Percentiles rank a stretch among this genome's conserved stretches.
Evolutionary conservation across 2,329 filamentous ascomycete species (phyloP).

Genomic region (Epichloe amarillans): DNA sequence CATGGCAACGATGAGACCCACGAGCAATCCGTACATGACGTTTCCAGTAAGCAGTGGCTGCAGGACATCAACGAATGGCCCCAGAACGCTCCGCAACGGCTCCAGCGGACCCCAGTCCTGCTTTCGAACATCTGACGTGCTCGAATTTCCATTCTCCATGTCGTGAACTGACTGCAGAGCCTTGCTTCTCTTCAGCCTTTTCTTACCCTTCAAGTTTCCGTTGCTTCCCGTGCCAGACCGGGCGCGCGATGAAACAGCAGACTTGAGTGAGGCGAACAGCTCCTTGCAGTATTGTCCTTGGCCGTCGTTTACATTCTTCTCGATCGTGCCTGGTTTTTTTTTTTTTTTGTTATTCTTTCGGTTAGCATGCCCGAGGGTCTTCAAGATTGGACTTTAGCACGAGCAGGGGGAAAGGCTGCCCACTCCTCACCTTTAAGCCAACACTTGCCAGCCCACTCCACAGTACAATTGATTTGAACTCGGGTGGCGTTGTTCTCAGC

Average conservation of each 20-base stretch:
- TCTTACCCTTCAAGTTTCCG: conserved; percentile 43
- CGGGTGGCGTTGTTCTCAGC: conserved; percentile 74
- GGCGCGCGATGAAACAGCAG: conserved; percentile 54
- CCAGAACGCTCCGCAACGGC: conserved; percentile 55
- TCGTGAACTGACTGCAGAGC: conserved; percentile 31
- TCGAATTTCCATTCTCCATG: conserved; percentile 24
- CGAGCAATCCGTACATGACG: conserved; percentile 60
- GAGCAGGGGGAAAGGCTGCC: too few species aligned
- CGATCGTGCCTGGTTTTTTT: conserved; percentile 71
- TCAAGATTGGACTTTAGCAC: too few species aligned
- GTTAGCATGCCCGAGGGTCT: too few species aligned
- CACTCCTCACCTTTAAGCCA: conserved; percentile 76
- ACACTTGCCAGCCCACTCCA: conserved; percentile 96
- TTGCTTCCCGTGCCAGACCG: conserved; percentile 32
- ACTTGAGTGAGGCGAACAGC: conserved; percentile 59
- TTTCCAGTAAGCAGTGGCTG: conserved; percentile 63
- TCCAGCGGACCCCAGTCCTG: conserved; percentile 70
- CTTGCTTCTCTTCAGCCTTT: conserved; percentile 43
- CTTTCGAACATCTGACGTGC: conserved; percentile 28
- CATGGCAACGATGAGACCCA: conserved; percentile 57
- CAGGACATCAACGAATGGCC: conserved; percentile 56
- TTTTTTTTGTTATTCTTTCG: neutral
- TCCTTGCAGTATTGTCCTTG: conserved; percentile 75
- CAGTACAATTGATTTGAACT: conserved; percentile 73
- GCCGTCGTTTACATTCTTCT: conserved; percentile 87